Base-by-base conservation (phyloP, 495 filamentous ascomycete genomes). In the Podospora pseudocomata region DNA sequence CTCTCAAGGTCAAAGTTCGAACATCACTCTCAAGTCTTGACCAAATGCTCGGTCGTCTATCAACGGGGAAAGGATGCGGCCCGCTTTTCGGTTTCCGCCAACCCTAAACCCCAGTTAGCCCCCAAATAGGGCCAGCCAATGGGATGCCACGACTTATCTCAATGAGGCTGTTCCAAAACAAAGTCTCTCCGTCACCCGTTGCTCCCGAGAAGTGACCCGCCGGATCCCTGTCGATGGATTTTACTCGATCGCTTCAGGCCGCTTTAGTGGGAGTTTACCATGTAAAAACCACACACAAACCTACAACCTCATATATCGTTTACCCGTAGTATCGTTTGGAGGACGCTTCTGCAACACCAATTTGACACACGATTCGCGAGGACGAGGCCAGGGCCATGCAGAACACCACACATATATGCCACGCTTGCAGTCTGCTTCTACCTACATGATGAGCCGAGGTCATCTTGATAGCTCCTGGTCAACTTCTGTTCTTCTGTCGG, bases 161-260 rank as follows among this genome's bases (percentile, higher is more conserved):
- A 53, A 68, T 76, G 74, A 72, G 74, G 75, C 75, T 77, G 74
- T 70, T 70, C 60, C 66, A 64, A 68, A 68, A 73, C 71, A 69
- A 44, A 39, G 58, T 59, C 68, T 65, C 63, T 71, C 67, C 72
- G 65, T 72, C 69, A 69, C 72, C 75, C 70, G 74, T 63, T 56
- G 67, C 65, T 77, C 75, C 75, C 75, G 72, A 67, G 64, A 71
- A 60, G 69, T 69, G 61, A 71, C 65, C 71, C 66, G 69, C 71
- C 69, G n/a, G 32, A 77, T 57, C 75, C 75, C 74, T 74, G 75
- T 70, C 64, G 70, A 60, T 68, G 39, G 49, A 65, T 67, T 58
- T 77, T 70, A 73, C 72, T 77, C 70, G 75, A 74, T 76, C 75
- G 74, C 74, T 76, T 76, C 71, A 74, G 68, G 69, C 74, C 74